Conservation (phyloP, 306 rosid genomes). For the Dryas alaskensis region DNA sequence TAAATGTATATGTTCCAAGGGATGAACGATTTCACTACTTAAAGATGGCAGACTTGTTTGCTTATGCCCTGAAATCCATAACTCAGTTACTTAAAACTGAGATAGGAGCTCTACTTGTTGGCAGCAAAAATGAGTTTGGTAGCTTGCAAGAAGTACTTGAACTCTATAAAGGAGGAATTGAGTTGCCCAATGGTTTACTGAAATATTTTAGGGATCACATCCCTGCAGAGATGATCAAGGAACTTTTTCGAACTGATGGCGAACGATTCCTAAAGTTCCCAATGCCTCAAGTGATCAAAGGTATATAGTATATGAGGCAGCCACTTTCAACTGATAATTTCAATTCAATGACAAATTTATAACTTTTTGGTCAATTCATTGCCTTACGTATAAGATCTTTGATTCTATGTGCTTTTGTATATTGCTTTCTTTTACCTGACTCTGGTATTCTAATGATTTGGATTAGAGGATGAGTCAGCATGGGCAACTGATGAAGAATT, state of each 20-base stretch:
- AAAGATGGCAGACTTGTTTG: slow-evolving; percentile 77
- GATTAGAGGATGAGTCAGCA: slow-evolving; percentile 62
- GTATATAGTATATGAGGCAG: slow-evolving; percentile 30
- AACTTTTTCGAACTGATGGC: slow-evolving; percentile 64
- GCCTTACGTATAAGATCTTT: not conserved
- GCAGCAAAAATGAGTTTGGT: slow-evolving; percentile 57
- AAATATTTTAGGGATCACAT: slow-evolving; percentile 45
- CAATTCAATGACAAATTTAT: not conserved
- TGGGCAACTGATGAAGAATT: slow-evolving; percentile 92
- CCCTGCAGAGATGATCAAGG: slow-evolving; percentile 61
- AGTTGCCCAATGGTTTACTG: slow-evolving; percentile 45
- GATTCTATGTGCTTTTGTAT: not conserved
- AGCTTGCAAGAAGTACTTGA: slow-evolving; percentile 53
- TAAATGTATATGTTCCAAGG: slow-evolving; percentile 77
- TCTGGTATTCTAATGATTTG: slow-evolving; percentile 27
- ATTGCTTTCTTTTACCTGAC: not conserved
- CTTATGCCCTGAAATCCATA: slow-evolving; percentile 59
- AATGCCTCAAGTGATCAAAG: slow-evolving; percentile 73
- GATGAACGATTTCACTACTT: slow-evolving; percentile 80
- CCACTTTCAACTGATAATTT: not conserved
- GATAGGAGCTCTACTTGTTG: slow-evolving; percentile 49
- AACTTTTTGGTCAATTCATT: not conserved
- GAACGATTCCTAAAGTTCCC: slow-evolving; percentile 58
- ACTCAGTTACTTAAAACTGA: slow-evolving; percentile 62
- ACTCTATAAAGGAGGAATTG: slow-evolving; percentile 72